These are phyloP conservation scores for Cytospora leucostoma DNA, from an alignment of 2,329 filamentous ascomycete genomes.

Conservation along the genomic window DNA sequence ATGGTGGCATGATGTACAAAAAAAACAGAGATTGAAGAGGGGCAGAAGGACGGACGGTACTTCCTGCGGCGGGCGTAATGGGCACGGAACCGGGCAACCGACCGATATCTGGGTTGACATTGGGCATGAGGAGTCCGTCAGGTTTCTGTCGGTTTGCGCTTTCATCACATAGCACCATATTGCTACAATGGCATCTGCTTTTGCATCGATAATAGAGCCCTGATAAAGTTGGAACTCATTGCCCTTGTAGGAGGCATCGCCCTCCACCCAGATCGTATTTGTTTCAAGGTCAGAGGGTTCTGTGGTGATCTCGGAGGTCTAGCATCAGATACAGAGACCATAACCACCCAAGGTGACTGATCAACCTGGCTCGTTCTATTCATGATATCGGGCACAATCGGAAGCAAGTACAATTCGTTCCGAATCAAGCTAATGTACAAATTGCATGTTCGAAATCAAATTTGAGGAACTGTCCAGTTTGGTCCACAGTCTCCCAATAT, in stretches of 20 bases:
- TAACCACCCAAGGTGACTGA: not conserved
- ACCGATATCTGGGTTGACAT: slow-evolving; percentile 7
- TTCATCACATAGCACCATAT: too few species aligned
- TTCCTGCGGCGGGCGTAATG: slow-evolving; percentile 3
- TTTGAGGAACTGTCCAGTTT: not conserved
- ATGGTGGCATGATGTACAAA: not conserved
- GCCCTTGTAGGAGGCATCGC: not conserved
- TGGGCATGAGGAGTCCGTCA: slow-evolving; percentile 1
- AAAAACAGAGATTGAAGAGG: not conserved
- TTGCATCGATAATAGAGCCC: too few species aligned
- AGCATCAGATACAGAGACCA: not conserved
- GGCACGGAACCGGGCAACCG: slow-evolving; percentile 4
- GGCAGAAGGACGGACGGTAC: not conserved
- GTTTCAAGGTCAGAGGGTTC: too few species aligned
- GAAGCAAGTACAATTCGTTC: not conserved
- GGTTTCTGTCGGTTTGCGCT: slow-evolving; percentile 1
- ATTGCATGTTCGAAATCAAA: not conserved
- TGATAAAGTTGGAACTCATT: too few species aligned
- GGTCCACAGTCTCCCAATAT: not conserved
- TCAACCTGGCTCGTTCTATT: not conserved
- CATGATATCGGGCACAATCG: not conserved
- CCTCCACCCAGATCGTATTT: not conserved
- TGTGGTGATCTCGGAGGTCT: not conserved
- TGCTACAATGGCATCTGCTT: too few species aligned
- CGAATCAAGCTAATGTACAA: not conserved